A percentile compares a stretch with the other conserved stretches of the same genome.
These are phyloP conservation scores for Scalesia atractyloides DNA, from an alignment of 129 eudicot species.

Conservation along the genomic window DNA sequence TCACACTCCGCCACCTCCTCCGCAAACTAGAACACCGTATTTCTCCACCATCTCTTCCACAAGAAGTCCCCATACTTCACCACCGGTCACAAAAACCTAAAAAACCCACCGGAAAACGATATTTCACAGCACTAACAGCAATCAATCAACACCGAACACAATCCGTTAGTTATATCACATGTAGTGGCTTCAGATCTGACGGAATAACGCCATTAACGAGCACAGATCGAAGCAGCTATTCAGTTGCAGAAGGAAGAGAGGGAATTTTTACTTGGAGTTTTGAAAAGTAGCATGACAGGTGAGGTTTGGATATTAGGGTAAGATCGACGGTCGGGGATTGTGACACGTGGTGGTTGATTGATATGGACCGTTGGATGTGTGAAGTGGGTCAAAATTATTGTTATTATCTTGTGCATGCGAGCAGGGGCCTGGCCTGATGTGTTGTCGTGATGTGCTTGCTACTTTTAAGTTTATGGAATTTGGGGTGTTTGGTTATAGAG, in stretches of 20 bases:
- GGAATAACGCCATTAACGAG: conserved; percentile 12
- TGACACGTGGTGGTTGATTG: neutral
- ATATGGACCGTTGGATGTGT: neutral
- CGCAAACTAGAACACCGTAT: no score
- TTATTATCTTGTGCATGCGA: neutral
- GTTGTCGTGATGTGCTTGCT: neutral
- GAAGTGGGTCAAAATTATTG: neutral
- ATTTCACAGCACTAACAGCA: no score
- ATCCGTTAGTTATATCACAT: neutral
- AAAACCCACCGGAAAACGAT: no score
- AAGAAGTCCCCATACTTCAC: no score
- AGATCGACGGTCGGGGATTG: neutral
- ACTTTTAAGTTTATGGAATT: neutral
- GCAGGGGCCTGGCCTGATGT: no score
- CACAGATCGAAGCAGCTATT: conserved; percentile 1
- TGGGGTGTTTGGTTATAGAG: no score
- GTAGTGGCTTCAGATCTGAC: neutral
- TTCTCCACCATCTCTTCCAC: no score
- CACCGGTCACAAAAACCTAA: no score
- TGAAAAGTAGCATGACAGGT: neutral
- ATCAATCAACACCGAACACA: no score
- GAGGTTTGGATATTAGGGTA: neutral
- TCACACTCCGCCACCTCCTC: no score
- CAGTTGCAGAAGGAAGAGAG: conserved; percentile 4
- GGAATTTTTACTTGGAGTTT: neutral